Percentiles rank a stretch among this genome's conserved stretches.
These are phyloP conservation scores for Ascochyta clinopodiicola DNA, from an alignment of 2,329 filamentous ascomycete genomes.

Conservation along the genomic window DNA sequence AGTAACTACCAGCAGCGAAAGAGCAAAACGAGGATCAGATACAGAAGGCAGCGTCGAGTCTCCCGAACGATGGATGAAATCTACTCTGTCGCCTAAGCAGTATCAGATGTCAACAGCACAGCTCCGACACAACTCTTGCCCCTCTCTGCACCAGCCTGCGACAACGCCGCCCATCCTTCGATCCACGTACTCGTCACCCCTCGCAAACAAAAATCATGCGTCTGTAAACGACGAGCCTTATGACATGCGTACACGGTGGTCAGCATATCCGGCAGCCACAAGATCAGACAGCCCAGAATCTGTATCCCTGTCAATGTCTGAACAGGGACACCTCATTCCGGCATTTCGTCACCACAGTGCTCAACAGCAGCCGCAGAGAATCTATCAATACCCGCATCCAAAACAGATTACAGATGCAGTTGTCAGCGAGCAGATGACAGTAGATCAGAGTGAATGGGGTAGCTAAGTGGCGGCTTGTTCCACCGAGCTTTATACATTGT, in stretches of 20 bases:
- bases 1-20: not conserved
- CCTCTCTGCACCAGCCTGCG: constrained; percentile 19
- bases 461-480: not conserved
- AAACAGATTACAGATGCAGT: not conserved
- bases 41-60: not conserved
- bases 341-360: not conserved
- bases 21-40: not conserved
- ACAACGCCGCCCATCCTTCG: constrained; percentile 12
- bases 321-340: not conserved
- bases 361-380: constrained; percentile 10
- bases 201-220: not conserved
- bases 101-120: constrained; percentile 8
- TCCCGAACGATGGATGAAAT: not conserved
- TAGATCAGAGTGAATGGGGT: constrained; percentile 3
- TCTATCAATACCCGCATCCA: not conserved
- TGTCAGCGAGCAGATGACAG: constrained; percentile 2
- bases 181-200: constrained; percentile 21
- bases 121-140: constrained; percentile 29
- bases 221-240: not conserved
- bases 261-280: not conserved
- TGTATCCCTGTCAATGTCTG: constrained; percentile 2
- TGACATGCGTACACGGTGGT: constrained; percentile 4
- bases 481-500: not conserved
- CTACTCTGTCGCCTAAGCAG: constrained; percentile 1
- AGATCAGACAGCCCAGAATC: not conserved